phyloP scores from a whole-genome alignment of 78 protist species.

The Dictyostelium purpureum region DNA sequence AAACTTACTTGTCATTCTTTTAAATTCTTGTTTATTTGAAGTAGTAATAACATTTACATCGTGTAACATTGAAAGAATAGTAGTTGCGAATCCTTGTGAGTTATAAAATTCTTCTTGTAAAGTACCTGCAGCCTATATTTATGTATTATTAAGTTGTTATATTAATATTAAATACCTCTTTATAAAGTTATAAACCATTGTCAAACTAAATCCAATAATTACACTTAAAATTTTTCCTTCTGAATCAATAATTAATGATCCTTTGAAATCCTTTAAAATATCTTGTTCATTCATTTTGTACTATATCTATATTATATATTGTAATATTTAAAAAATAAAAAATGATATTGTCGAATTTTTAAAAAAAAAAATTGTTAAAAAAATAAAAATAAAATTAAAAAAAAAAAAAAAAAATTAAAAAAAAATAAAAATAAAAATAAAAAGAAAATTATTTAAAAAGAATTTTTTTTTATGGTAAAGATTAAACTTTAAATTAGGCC shows the following conservation, averaged over 20 bases:
- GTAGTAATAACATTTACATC: constrained; percentile 64
- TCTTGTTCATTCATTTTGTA: constrained; percentile 40
- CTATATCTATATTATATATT: too few species aligned
- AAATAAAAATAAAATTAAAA: too few species aligned
- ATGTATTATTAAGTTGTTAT: not conserved
- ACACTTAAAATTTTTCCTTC: constrained; percentile 53
- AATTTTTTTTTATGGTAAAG: too few species aligned
- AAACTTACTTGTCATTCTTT: constrained; percentile 67
- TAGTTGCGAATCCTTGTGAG: not conserved
- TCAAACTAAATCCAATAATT: not conserved
- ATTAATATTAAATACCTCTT: too few species aligned
- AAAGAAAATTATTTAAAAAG: too few species aligned
- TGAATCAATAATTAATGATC: constrained; percentile 47
- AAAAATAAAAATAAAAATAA: too few species aligned
- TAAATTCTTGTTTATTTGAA: constrained; percentile 52
- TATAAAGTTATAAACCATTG: not conserved
- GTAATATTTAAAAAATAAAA: too few species aligned
- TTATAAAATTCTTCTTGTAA: constrained; percentile 18
- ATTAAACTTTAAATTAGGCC: too few species aligned
- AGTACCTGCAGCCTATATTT: constrained; percentile 33
- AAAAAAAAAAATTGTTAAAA: too few species aligned
- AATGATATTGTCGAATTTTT: too few species aligned
- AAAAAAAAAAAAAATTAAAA: too few species aligned
- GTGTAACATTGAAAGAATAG: constrained; percentile 60
- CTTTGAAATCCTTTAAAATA: constrained; percentile 51